Percentiles rank a stretch among this genome's conserved stretches.
phyloP scores from a whole-genome alignment of 306 rosid genomes.

The Abrus precatorius region DNA sequence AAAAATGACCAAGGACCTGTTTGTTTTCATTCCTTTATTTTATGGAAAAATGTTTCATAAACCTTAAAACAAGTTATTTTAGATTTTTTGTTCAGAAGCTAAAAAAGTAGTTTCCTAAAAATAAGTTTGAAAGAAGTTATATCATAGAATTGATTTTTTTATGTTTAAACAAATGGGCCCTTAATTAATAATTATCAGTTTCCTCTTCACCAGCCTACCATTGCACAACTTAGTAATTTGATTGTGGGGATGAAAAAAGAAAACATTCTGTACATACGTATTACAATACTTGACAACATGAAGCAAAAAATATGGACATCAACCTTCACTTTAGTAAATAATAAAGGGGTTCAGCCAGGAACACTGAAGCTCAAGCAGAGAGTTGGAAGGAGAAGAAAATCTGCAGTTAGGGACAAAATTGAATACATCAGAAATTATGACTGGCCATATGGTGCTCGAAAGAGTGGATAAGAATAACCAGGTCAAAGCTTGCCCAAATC shows the following conservation, averaged over 20 bases:
- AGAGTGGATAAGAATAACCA: constrained; percentile 58
- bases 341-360: constrained; percentile 67
- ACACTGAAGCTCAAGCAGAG: constrained; percentile 72
- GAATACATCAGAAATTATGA: constrained; percentile 67
- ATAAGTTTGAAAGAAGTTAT: not conserved
- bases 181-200: not conserved
- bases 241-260: constrained; percentile 18
- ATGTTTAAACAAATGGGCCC: not conserved
- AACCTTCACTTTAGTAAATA: constrained; percentile 66
- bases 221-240: constrained; percentile 1
- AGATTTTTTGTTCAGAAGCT: no score
- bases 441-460: constrained; percentile 43
- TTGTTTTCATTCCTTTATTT: no score
- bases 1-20: constrained; percentile 6
- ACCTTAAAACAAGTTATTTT: not conserved
- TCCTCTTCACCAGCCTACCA: constrained; percentile 24
- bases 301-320: constrained; percentile 46
- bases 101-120: no score
- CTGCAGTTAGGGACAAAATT: constrained; percentile 79
- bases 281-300: constrained; percentile 19
- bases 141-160: not conserved
- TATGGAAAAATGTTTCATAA: not conserved
- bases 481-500: constrained; percentile 54
- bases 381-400: constrained; percentile 65
- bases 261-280: constrained; percentile 10